Evolutionary conservation across 306 rosid species (phyloP).

Genomic region (Mucuna pruriens): DNA sequence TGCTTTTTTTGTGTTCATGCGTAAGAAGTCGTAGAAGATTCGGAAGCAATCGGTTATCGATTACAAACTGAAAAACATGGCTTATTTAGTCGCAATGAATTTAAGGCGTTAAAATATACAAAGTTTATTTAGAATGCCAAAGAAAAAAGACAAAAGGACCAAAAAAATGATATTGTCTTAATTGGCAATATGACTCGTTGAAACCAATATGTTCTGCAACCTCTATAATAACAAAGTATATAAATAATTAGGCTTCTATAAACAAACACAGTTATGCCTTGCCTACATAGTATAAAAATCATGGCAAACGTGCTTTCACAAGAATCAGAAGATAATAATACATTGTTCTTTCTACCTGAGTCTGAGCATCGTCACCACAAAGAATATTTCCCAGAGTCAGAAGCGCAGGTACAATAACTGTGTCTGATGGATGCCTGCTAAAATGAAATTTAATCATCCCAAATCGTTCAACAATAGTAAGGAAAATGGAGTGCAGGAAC

Average conservation of each 20-base stretch:
- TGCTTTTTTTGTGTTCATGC: neutral
- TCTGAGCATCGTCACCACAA: neutral
- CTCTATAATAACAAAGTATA: no score
- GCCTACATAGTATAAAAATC: neutral
- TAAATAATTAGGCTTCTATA: neutral
- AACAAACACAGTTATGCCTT: neutral
- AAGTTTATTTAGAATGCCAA: neutral
- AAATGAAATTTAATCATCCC: no score
- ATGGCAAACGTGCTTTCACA: no score
- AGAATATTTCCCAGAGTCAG: neutral
- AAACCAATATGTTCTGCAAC: neutral
- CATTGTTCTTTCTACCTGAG: neutral
- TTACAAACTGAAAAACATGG: neutral
- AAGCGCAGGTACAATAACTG: neutral
- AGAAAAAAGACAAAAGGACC: neutral
- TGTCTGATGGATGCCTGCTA: neutral
- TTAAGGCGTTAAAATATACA: neutral
- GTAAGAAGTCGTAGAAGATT: neutral
- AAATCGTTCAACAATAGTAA: no score
- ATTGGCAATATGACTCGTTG: neutral
- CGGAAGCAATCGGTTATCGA: neutral
- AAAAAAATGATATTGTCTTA: neutral
- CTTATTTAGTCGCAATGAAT: neutral
- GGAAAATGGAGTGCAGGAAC: no score
- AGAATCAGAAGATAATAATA: no score